Conservation (phyloP, 257 asterid genomes). For the Scutellaria galericulata region DNA sequence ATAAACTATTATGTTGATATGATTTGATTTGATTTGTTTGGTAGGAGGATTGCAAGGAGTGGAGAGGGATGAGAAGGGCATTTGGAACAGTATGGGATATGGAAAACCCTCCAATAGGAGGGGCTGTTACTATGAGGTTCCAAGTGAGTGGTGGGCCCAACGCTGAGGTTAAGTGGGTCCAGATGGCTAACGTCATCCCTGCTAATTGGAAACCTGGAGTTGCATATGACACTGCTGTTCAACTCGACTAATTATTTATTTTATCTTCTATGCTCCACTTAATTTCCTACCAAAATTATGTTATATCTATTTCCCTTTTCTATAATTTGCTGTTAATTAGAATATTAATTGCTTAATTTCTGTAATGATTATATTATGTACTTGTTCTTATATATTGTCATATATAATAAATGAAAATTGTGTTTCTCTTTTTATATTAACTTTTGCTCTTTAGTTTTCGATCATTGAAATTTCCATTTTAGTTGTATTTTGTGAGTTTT, state of each 20-base stretch:
- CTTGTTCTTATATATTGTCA: no score
- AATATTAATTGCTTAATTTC: no score
- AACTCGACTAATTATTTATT: conserved; percentile 38
- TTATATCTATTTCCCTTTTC: neutral
- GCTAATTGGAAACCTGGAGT: conserved; percentile 70
- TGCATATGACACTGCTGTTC: conserved; percentile 65
- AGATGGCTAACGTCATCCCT: conserved; percentile 48
- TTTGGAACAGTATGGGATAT: conserved; percentile 71
- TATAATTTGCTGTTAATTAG: no score
- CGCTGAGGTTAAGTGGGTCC: conserved; percentile 52
- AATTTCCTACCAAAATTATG: neutral
- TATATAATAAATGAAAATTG: no score
- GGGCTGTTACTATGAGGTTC: conserved; percentile 49
- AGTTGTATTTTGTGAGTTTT: no score
- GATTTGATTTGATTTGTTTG: no score
- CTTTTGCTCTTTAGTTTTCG: no score
- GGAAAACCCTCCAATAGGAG: conserved; percentile 63
- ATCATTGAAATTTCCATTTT: no score
- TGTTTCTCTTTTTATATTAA: no score
- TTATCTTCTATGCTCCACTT: neutral
- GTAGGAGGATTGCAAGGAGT: conserved; percentile 69
- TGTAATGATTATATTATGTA: no score
- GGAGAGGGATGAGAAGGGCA: conserved; percentile 71
- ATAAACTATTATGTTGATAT: no score
- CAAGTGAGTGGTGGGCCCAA: conserved; percentile 41